Evolutionary conservation across 345 rosid genomes (phyloP), one percentile per base, ranked within the genome.

Genomic region (Clarkia xantiana): DNA sequence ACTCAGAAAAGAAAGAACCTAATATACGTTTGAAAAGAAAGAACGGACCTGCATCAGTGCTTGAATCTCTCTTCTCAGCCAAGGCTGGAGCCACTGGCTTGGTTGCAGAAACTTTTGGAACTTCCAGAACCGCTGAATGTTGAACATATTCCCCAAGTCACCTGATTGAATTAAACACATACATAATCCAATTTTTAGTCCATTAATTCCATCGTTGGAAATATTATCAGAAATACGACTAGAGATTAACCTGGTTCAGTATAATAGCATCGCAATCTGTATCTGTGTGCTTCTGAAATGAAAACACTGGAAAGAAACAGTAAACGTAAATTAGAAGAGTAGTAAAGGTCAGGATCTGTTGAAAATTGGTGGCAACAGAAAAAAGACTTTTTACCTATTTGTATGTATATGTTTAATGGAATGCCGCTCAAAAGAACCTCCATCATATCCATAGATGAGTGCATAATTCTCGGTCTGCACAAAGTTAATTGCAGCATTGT

Each of bases 21-120:
- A 7, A 49, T n/a, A 13, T 3, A 12, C 16, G 3, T 1, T 34
- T n/a, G 14, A 18, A 48, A 3, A 22, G 14, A 23, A 6, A 18
- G 38, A 22, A 14, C 46, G 42, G 17, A 81, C 97, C 88, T 81
- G 91, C 76, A 81, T 68, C 22, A 86, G 63, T 69, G 97, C 80
- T 62, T 90, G 96, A 58, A 81, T 62, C 71, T 90, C 97, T 53
- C 94, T 83, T 70, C 57, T 79, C 73, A 82, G 57, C 96, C 96
- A 86, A 42, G 60, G 49, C 22, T 67, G 74, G 44, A 90, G 76
- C 84, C 86, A 76, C 25, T 47, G 64, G 57, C 76, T 86, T 42
- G 67, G 63, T 44, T 76, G 84, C 52, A 70, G 77, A 57, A 71
- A 75, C 72, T 78, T 90, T n/a, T 50, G 45, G 47, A 63, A 23